A percentile compares a stretch with the other conserved stretches of the same genome.
Evolutionary conservation across 352 stramenopile species (phyloP).

Genomic region (Globisporangium middletonii): DNA sequence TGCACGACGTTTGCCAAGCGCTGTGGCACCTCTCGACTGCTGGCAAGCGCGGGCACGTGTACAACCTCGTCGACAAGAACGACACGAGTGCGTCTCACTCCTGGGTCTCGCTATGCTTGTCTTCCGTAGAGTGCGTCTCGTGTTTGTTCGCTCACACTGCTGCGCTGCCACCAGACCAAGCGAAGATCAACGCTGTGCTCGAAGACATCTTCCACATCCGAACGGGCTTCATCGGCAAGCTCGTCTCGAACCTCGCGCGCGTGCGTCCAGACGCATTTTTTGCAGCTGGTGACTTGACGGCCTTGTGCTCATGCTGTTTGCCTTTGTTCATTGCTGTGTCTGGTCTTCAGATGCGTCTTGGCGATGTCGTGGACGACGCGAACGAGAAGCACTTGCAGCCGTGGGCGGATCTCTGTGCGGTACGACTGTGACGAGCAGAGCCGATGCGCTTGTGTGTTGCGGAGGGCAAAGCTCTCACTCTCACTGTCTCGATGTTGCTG

Average conservation of each 20-base stretch:
- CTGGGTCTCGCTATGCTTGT: not conserved
- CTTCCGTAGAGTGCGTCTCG: not conserved
- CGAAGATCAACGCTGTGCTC: conserved; percentile 69
- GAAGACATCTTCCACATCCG: conserved; percentile 79
- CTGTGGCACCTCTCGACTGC: conserved; percentile 67
- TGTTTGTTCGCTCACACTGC: not conserved
- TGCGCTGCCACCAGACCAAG: conserved; percentile 41
- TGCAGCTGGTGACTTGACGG: not conserved
- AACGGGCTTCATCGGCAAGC: conserved; percentile 80
- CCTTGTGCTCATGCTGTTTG: not conserved
- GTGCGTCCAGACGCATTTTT: conserved; percentile 8
- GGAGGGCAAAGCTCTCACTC: not conserved
- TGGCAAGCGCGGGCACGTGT: conserved; percentile 52
- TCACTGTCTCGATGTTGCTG: conserved; percentile 8
- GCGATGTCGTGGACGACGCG: conserved; percentile 82
- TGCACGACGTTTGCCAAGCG: conserved; percentile 69
- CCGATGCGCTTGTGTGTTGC: not conserved
- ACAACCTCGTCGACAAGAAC: conserved; percentile 84
- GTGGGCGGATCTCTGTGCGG: conserved; percentile 78
- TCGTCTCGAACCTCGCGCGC: conserved; percentile 77
- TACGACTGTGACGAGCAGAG: conserved; percentile 14
- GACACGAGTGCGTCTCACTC: conserved; percentile 60
- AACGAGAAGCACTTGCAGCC: conserved; percentile 89
- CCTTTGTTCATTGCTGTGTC: not conserved
- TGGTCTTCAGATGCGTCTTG: conserved; percentile 40